Evolutionary conservation across 2,329 filamentous ascomycete genomes (phyloP), one percentile per base, ranked within the genome.

Genomic region (Fusarium xylarioides): DNA sequence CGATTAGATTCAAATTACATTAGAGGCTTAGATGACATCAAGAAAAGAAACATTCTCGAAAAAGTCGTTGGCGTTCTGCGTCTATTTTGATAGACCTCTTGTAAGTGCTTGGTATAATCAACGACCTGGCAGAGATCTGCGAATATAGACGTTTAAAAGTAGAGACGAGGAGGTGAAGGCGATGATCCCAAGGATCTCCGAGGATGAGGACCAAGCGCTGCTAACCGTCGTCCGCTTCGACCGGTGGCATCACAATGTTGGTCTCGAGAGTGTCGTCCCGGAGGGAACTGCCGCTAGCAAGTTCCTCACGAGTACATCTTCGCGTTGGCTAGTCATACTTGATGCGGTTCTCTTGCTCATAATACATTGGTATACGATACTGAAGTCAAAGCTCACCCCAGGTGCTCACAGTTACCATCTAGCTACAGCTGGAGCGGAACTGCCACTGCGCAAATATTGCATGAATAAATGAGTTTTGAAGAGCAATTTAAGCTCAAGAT

Each of bases 191-290:
- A 26, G 26, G 26, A 26, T 26, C 5, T 42, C 5, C 8, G n/a
- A 23, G 40, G 8, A 42, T 43, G n/a, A 16, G 21, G 21, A 15
- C 2, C 12, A 15, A 42, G 21, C 38, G 12, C 37, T 40, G 37
- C 19, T 40, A n/a, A n/a, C 8, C 38, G 14, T 7, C 40, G 40
- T 23, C 40, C 10, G n/a, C 15, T 23, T 43, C 40, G 79, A 1
- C 73, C 75, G 1, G 72, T 79, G 1, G 68, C 64, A 6, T 61
- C 1, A 34, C 71, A 77, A 44, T 81, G 79, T 7, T 79, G 66
- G 0, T 81, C 63, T 16, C 74, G 75, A 1, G 78, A 72, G 3
- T 32, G 6, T 50, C 52, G 71, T 8, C 76, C 76, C 0, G 73
- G 53, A 2, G 68, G 68, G 43, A 80, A 79, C 11, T 23, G 18